Conservation (phyloP, 2,329 filamentous ascomycete genomes). For the Pseudovirgaria hyperparasitica region DNA sequence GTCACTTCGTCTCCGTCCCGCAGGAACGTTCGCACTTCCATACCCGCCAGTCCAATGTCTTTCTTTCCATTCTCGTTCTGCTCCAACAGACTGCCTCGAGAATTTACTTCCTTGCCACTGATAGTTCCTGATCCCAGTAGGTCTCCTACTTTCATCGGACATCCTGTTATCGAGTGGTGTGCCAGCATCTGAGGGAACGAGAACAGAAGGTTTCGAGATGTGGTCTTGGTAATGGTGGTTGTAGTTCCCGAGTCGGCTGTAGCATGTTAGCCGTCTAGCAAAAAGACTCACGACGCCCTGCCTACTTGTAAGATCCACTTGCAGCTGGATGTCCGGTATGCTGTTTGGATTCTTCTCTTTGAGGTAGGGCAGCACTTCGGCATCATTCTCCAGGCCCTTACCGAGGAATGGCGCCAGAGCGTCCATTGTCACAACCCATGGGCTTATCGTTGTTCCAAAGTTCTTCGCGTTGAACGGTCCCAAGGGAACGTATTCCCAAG, state of each 20-base stretch:
- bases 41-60: slow-evolving; percentile 46
- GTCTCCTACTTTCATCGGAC: slow-evolving; percentile 61
- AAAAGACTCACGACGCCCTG: background rate
- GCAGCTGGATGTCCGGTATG: slow-evolving; percentile 56
- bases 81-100: slow-evolving; percentile 59
- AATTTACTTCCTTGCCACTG: slow-evolving; percentile 44
- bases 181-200: slow-evolving; percentile 75
- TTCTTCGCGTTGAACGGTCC: slow-evolving; percentile 80
- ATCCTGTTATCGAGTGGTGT: slow-evolving; percentile 66
- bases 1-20: slow-evolving; percentile 61
- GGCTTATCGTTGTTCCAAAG: slow-evolving; percentile 63
- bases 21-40: slow-evolving; percentile 57
- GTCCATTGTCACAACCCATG: slow-evolving; percentile 68
- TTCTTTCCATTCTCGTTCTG: slow-evolving; percentile 57
- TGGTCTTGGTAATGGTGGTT: slow-evolving; percentile 46
- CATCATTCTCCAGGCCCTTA: slow-evolving; percentile 41
- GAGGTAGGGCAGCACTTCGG: slow-evolving; percentile 48
- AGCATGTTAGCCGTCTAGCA: slow-evolving; percentile 11
- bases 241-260: slow-evolving; percentile 34
- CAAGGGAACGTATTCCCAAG: slow-evolving; percentile 72
- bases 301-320: slow-evolving; percentile 47
- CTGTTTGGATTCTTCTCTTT: slow-evolving; percentile 46
- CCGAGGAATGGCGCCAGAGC: slow-evolving; percentile 57
- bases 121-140: slow-evolving; percentile 71
- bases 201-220: slow-evolving; percentile 61